Base-by-base conservation (phyloP, 352 stramenopile genomes). In the Globisporangium mamillatum region DNA sequence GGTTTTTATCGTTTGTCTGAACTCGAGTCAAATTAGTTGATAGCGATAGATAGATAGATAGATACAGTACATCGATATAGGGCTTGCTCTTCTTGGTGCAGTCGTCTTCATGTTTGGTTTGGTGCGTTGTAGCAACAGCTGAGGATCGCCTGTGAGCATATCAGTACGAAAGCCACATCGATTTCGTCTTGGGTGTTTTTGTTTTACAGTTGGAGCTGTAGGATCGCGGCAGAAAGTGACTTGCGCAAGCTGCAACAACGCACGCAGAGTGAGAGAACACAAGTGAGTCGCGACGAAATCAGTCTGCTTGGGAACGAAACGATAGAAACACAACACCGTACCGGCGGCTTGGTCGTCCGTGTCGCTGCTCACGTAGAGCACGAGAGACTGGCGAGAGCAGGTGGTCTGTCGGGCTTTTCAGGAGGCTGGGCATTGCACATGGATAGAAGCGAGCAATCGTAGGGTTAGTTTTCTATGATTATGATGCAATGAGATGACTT, bases 341-440 rank as follows among this genome's bases (percentile, higher is more conserved):
- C 60, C 68, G 68, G 24, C 70, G 70, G 22, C 48, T 70, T 18
- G 62, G 56, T 12, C 54, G 60, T 20, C 58, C 60, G 8, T 38
- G 27, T 46, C 71, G 75, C 36, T 85, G 73, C 20, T 70, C 71
- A 16, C 70, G 74, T 14, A 92, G 61, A 14, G 82, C 82, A 29
- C 73, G 74, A 1, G 77, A 88, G 4, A 89, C 80, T 10, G 84
- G 84, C 16, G 84, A 91, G n/a, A 91, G 29, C 65, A 90, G 69
- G 53, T 79, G 86, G 70, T 92, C 84, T 7, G 84, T 92, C 1
- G 84, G 84, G 48, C 84, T 92, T 12, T 70, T 77, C 0, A 88
- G 68, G 46, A 92, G 63, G 60, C 82, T 92, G 64, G 20, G 41
- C 16, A 18, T n/a, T n/a, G 41, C 16, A 20, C 32, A 50, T n/a